Evolutionary conservation across 805 yeast genomes (phyloP).

Genomic region (Metschnikowia similis): DNA sequence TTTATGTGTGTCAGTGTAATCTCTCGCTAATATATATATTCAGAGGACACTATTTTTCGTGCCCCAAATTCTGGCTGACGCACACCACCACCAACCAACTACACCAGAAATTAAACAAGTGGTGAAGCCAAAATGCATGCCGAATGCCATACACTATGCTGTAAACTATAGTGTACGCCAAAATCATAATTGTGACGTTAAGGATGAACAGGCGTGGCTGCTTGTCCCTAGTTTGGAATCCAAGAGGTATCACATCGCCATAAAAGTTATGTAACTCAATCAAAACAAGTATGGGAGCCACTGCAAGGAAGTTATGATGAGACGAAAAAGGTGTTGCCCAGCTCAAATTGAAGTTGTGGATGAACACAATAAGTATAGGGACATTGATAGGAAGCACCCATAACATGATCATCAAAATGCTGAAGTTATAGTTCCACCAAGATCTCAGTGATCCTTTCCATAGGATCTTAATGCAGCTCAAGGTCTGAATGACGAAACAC

Average conservation of each 20-base stretch:
- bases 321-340: conserved; percentile 86
- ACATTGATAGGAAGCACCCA: conserved; percentile 77
- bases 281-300: conserved; percentile 64
- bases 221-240: conserved; percentile 1
- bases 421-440: conserved; percentile 55
- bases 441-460: conserved; percentile 7
- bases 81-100: conserved; percentile 40
- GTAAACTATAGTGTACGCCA: conserved; percentile 55
- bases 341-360: conserved; percentile 69
- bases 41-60: neutral
- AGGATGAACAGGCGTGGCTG: conserved; percentile 1
- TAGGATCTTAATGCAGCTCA: conserved; percentile 42
- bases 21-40: neutral
- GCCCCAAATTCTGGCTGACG: conserved; percentile 1
- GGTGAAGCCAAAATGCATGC: conserved; percentile 82
- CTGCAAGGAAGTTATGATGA: conserved; percentile 77
- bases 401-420: conserved; percentile 62
- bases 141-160: conserved; percentile 70
- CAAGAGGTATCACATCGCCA: conserved; percentile 35
- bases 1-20: neutral
- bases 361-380: conserved; percentile 75
- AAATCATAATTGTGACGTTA: conserved; percentile 20
- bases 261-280: conserved; percentile 45
- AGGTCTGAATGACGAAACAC: conserved; percentile 53
- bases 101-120: conserved; percentile 62